Base-by-base conservation (phyloP, 2,329 filamentous ascomycete species). In the Ceratocystis albifundus region DNA sequence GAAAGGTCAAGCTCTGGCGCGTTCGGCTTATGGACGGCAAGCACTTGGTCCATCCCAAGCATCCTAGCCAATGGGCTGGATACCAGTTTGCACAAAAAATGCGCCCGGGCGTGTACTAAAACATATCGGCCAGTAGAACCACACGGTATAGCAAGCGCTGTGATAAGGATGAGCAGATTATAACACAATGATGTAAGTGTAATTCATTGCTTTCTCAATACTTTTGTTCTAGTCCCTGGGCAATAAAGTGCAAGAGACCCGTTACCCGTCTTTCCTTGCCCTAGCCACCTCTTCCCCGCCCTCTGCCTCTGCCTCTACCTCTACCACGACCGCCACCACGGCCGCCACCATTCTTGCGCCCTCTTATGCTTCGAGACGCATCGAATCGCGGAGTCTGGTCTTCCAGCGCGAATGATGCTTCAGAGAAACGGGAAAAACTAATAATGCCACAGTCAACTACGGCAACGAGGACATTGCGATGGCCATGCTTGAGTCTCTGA, bases 381-480 rank as follows among this genome's bases (percentile, higher is more conserved):
- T 69, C 67, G 70, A 81, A 80, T 64, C 83, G 77, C 72, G 86
- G 84, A 71, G 85, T 90, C 46, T 96, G 72, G 74, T 77, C 84
- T 75, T 96, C 90, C 69, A 84, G 82, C 0, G 81, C 87, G 75
- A 96, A 96, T 0, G 86, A 87, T 10, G 85, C 86, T 77, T 97
- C 91, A 1, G 83, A 85, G 67, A 96, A 81, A 28, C 89, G 80
- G 72, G 96, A 79, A 73, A 93, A 97, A 74, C 93, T 97, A 59
- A 92, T 88, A 25, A 97, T 81, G 0, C 94, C 94, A 69, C 90
- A 84, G 74, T 97, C 94, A 44, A 96, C 91, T 1, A 97, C 83
- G 0, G 92, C 94, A 28, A 99, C 74, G 44, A 96, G 79, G 41
- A 94, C 88, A 74, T 90, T 94, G 70, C 90, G 83, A 74, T 88